Conservation (phyloP, 2,329 filamentous ascomycete genomes). For the Lecanosticta acicola region DNA sequence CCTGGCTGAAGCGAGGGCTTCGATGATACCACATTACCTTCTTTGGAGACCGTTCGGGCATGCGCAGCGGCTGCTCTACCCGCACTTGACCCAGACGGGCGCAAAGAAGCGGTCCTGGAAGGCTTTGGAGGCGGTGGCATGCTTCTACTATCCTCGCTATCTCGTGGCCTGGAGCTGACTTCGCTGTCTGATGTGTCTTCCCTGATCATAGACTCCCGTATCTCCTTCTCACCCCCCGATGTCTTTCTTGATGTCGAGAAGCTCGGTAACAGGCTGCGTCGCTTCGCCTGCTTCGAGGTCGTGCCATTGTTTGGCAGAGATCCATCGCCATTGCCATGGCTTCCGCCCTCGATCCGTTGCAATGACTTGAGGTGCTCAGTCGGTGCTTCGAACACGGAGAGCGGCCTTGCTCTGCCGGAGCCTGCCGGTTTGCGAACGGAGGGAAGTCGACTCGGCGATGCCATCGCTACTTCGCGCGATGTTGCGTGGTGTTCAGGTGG, state of each 20-base stretch:
- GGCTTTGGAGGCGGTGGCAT: conserved; percentile 29
- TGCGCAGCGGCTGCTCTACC: conserved; percentile 13
- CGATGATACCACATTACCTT: conserved; percentile 2
- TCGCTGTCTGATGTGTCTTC: conserved; percentile 22
- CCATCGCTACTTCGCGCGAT: conserved; percentile 11
- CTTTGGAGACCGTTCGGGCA: conserved; percentile 16
- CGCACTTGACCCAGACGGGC: conserved; percentile 15
- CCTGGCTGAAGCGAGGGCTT: background rate
- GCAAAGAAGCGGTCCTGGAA: conserved; percentile 15
- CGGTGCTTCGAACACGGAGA: conserved; percentile 30
- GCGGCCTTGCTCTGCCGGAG: conserved; percentile 20
- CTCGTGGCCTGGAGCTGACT: conserved; percentile 8
- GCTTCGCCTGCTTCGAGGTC: conserved; percentile 24
- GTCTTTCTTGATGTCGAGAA: conserved; percentile 19
- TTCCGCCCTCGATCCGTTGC: conserved; percentile 15
- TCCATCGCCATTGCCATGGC: conserved; percentile 2
- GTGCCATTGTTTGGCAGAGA: background rate
- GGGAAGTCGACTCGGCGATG: conserved; percentile 24
- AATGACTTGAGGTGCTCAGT: conserved; percentile 18
- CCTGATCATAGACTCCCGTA: conserved; percentile 16
- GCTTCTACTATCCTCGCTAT: conserved; percentile 16
- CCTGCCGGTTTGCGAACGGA: conserved; percentile 15
- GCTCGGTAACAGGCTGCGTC: conserved; percentile 30
- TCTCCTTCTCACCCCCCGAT: conserved; percentile 19
- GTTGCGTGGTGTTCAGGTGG: background rate